Conservation (phyloP, 1,284 basidiomycete species). For the Trichosporon asahii region DNA sequence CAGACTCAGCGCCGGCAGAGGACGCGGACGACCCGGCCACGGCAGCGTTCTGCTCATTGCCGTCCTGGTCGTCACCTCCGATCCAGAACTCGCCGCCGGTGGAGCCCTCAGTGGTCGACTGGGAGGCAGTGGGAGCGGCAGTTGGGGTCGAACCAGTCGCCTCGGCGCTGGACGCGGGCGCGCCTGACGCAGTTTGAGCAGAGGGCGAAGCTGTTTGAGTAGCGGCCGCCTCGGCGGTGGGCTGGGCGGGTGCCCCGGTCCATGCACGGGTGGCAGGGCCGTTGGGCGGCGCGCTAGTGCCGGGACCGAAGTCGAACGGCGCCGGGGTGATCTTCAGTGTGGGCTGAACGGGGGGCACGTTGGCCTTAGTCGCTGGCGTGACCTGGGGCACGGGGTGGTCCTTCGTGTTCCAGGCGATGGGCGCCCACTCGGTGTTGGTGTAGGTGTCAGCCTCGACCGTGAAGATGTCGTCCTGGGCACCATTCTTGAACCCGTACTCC, state of each 20-base stretch:
- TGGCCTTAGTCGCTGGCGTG: neutral
- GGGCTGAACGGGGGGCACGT: neutral
- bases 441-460: neutral
- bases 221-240: neutral
- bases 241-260: neutral
- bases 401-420: neutral
- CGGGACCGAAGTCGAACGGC: neutral
- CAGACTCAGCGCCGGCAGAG: neutral
- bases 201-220: neutral
- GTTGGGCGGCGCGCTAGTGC: neutral
- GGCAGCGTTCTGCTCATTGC: neutral
- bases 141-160: neutral
- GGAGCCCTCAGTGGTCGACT: no score
- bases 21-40: no score
- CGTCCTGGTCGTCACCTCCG: neutral
- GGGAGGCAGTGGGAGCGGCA: neutral
- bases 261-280: neutral
- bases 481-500: conserved; percentile 13
- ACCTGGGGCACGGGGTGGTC: neutral
- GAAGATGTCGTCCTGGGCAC: conserved; percentile 16
- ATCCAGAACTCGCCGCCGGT: neutral
- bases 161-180: neutral
- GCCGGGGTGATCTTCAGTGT: neutral
- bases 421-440: neutral
- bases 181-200: neutral